Evolutionary conservation across 2,329 filamentous ascomycete genomes (phyloP), one percentile per base, ranked within the genome.

Genomic region (Cercospora sp.): DNA sequence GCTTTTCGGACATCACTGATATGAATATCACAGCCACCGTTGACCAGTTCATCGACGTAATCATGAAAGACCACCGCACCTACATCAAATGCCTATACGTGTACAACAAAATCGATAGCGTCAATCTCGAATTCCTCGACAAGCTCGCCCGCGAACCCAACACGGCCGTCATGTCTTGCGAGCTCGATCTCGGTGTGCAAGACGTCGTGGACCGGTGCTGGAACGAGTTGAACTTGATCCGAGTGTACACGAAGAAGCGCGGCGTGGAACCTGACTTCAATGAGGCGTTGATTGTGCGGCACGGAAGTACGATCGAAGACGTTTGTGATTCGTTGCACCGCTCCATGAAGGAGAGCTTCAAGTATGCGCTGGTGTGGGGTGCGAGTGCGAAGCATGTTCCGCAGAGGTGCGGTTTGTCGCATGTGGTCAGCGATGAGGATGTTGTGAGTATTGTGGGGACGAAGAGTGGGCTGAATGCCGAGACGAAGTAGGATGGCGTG

Each of bases 91-190:
- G 89, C 77, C 86, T 99, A 33, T 99, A 99, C 82, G 94, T 98
- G 33, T 99, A 99, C 89, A 99, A 99, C 90, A 99, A 99, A 83
- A 96, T 99, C 82, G 95, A 99, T 83, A 90, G 89, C 79, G 92
- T 99, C 69, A 94, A 91, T 51, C 87, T 99, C 72, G 93, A 97
- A 78, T 96, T 96, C 81, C 87, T 99, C 59, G 92, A 99, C 83
- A 89, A 91, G 78, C 85, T 99, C 23, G 95, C 96, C 5, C 90
- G 93, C 69, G 96, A 99, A 81, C 92, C 93, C 3, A 86, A 98
- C 79, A 98, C 96, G 0, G 93, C 91, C 28, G 94, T 99, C 77
- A 99, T 99, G 95, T 93, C 89, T 77, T 99, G 96, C 80, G 96
- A 99, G 83, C 86, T 97, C 9, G 93, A 98, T 77, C 87, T 99